Evolutionary conservation across 495 filamentous ascomycete genomes (phyloP), one percentile per base, ranked within the genome.

Genomic region (Aspergillus wentii): DNA sequence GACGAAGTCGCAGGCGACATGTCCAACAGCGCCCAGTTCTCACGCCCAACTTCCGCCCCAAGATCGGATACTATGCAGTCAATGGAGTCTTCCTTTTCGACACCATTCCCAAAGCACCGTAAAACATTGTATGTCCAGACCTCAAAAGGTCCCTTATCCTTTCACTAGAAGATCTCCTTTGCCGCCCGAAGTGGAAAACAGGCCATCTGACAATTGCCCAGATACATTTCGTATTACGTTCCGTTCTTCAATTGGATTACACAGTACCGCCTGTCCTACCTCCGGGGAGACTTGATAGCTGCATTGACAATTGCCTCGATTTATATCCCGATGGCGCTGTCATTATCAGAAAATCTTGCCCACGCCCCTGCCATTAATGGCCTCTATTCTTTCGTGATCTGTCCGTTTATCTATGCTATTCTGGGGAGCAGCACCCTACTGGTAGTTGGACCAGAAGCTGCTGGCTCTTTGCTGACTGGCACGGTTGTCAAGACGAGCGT

Each of bases 301-400:
- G 74, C 85, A 30, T 58, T 97, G 36, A 96, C 92, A 2, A 82
- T 99, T 63, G 88, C 91, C 1, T 95, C 89, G 10, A 89, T 99
- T 67, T 99, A 99, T 53, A 86, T 99, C 25, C 92, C 92, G 17
- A 96, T 99, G 91, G 82, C 91, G 0, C 75, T 99, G 18, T 96
- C 90, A 4, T 75, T 89, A 41, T 88, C 91, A n/a, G 79, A 84
- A 18, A 99, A 97, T 58, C 79, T 99, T 26, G 92, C 83, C 5
- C 91, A 97, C 52, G 79, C 95, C 11, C 89, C 91, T 7, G 82
- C 92, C 0, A 88, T 97, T 61, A 88, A 94, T 54, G 92, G 92
- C n/a, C 73, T 99, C 15, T 97, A 97, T 56, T 80, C 82, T 18
- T 99, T 96, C 54, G 87, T 92, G 33, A 82, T 96, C 57, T 87